phyloP scores from a whole-genome alignment of 2,329 filamentous ascomycete species.

The Aspergillus chevalieri region DNA sequence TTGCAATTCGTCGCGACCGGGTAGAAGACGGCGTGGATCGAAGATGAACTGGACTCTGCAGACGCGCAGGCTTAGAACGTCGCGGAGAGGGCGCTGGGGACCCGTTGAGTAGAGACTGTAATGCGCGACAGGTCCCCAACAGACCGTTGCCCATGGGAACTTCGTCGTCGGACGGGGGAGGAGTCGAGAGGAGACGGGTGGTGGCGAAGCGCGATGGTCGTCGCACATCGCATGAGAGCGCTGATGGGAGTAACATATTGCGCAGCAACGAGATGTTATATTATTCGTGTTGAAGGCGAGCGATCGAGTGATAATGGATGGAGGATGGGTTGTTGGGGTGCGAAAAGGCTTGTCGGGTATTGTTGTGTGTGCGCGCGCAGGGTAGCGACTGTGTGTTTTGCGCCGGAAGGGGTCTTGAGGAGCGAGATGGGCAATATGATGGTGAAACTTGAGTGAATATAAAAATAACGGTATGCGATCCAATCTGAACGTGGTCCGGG shows the following conservation, averaged over 20 bases:
- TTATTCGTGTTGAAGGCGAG: neutral
- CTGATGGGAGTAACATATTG: slow-evolving; percentile 42
- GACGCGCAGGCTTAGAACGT: slow-evolving; percentile 29
- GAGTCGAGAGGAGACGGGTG: slow-evolving; percentile 32
- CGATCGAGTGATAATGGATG: neutral
- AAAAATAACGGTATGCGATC: neutral
- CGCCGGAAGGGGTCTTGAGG: neutral
- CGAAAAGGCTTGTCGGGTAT: neutral
- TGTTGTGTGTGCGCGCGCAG: neutral
- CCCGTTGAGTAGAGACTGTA: slow-evolving; percentile 37
- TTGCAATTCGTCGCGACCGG: slow-evolving; percentile 22
- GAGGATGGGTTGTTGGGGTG: neutral
- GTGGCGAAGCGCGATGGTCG: slow-evolving; percentile 32
- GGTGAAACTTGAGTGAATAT: neutral
- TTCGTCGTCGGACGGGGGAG: slow-evolving; percentile 32
- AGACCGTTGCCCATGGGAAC: slow-evolving; percentile 32
- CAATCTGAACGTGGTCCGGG: neutral
- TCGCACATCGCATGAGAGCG: slow-evolving; percentile 39
- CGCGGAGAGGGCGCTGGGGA: slow-evolving; percentile 35
- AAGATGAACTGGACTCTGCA: slow-evolving; percentile 35
- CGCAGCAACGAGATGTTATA: neutral
- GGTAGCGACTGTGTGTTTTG: neutral
- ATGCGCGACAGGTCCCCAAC: slow-evolving; percentile 36
- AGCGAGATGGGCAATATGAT: neutral
- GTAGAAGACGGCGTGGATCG: slow-evolving; percentile 22